Conservation (phyloP, 768 basidiomycete genomes). For the Boletellus emodensis region DNA sequence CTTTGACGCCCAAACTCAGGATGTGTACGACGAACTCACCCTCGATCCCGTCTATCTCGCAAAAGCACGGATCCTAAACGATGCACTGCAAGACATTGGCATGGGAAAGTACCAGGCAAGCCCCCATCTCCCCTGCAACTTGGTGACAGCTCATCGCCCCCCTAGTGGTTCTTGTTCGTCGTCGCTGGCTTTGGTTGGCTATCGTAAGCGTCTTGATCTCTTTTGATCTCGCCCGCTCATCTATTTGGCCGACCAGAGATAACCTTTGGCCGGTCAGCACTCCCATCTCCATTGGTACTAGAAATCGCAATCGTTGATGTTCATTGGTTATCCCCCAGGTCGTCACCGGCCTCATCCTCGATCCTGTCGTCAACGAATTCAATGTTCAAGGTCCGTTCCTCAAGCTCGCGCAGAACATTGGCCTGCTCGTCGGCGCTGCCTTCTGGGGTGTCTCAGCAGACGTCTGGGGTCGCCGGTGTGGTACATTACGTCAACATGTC, state of each 20-base stretch:
- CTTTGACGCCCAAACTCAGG: conserved; percentile 13
- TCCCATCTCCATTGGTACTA: neutral
- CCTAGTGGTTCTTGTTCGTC: conserved; percentile 57
- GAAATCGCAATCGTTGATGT: neutral
- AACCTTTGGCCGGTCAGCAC: conserved; percentile 66
- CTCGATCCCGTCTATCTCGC: conserved; percentile 57
- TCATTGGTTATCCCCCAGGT: conserved; percentile 35
- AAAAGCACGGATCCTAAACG: conserved; percentile 55
- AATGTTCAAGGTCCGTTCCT: conserved; percentile 56
- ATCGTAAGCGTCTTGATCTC: conserved; percentile 43
- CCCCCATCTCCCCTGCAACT: too few relatives aligned
- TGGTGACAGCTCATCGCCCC: too few relatives aligned
- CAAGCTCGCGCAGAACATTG: conserved; percentile 68
- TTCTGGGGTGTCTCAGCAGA: conserved; percentile 70
- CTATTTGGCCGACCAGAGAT: conserved; percentile 39
- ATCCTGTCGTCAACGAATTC: conserved; percentile 65
- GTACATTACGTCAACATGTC: neutral
- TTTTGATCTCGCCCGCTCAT: conserved; percentile 1
- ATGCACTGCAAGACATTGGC: conserved; percentile 61
- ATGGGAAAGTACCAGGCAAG: conserved; percentile 67
- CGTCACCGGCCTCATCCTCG: conserved; percentile 62
- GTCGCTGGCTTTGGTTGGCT: conserved; percentile 77
- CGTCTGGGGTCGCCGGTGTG: conserved; percentile 64
- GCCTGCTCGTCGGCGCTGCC: conserved; percentile 63
- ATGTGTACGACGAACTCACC: conserved; percentile 25